phyloP scores from a whole-genome alignment of 352 stramenopile genomes.

The Globisporangium apiculatum region DNA sequence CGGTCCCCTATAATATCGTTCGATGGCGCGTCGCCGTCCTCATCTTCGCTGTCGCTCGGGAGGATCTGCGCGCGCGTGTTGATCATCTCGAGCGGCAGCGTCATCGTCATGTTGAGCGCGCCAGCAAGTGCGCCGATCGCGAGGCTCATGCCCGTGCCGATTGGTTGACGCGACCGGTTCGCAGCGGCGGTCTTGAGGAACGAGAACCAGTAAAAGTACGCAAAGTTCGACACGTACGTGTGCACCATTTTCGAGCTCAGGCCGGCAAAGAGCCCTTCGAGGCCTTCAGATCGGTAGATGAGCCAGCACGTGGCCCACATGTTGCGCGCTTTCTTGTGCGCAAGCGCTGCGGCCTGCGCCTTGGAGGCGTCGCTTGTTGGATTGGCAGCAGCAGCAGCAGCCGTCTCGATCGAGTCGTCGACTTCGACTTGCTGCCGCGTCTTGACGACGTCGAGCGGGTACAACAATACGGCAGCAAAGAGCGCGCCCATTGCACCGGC shows the following conservation, averaged over 20 bases:
- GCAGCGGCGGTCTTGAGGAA: slow-evolving; percentile 67
- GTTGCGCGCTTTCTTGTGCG: slow-evolving; percentile 32
- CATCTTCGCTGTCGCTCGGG: slow-evolving; percentile 32
- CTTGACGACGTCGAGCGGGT: slow-evolving; percentile 75
- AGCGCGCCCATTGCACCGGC: slow-evolving; percentile 70
- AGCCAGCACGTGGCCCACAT: slow-evolving; percentile 51
- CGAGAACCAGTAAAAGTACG: slow-evolving; percentile 85
- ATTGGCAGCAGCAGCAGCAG: neutral
- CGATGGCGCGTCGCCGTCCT: slow-evolving; percentile 21
- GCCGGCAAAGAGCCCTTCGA: slow-evolving; percentile 57
- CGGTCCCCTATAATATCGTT: slow-evolving; percentile 1
- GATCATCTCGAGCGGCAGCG: slow-evolving; percentile 82
- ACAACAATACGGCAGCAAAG: slow-evolving; percentile 64
- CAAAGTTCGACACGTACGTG: slow-evolving; percentile 74
- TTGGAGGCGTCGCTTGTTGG: slow-evolving; percentile 18
- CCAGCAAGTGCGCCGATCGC: slow-evolving; percentile 68
- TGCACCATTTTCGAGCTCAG: slow-evolving; percentile 72
- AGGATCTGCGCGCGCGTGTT: slow-evolving; percentile 80
- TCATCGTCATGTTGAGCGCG: slow-evolving; percentile 86
- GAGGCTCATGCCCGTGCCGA: slow-evolving; percentile 66
- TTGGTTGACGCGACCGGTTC: slow-evolving; percentile 31
- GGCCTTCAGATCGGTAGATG: slow-evolving; percentile 59
- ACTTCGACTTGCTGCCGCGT: slow-evolving; percentile 59
- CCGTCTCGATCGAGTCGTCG: slow-evolving; percentile 18
- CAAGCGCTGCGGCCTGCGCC: slow-evolving; percentile 16